Evolutionary conservation across 352 stramenopile genomes (phyloP), one percentile per base, ranked within the genome.

Genomic region (Elongisporangium prolatum): DNA sequence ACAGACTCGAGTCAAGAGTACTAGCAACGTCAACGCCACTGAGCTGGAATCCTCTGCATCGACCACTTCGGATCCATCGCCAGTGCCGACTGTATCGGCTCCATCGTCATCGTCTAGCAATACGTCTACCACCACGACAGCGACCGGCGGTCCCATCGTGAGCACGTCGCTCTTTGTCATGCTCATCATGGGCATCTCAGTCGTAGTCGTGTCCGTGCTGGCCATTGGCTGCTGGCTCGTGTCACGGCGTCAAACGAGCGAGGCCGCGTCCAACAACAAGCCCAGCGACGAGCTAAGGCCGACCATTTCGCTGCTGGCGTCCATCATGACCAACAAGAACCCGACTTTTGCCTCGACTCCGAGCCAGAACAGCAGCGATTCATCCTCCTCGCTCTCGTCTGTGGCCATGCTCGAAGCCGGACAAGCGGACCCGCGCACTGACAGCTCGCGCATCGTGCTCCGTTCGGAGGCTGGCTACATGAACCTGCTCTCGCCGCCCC

Each of bases 141-240:
- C 53, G 25, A 57, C 18, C 22, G 24, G 14, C 11, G 17, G 34
- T 8, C 10, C 34, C 0, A 2, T 44, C 10, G 34, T 44, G 34
- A 44, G 34, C 34, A 40, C 28, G 28, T 44, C 34, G 34, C 34
- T 44, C 34, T 44, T 44, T 11, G 47, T 40, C 2, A 55, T 62
- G 4, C 52, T 63, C 10, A 57, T 72, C 28, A 57, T 55, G 10
- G 65, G 69, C 49, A 14, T 75, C 2, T 56, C 61, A 20, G 34
- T 80, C 24, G 60, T 55, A 6, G 57, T 75, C 3, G 54, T 61
- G 52, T 44, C 48, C 4, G 51, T 72, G 8, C 11, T 72, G 38
- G 50, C 25, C 0, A 21, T 72, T 6, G 64, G 21, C 3, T 21
- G 71, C 37, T 55, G 48, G 6, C 20, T 75, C 2, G 50, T 48